Percentiles rank a stretch among this genome's conserved stretches.
These are phyloP conservation scores for Fusarium solani-melongenae DNA, from an alignment of 2,329 filamentous ascomycete species.

Conservation along the genomic window DNA sequence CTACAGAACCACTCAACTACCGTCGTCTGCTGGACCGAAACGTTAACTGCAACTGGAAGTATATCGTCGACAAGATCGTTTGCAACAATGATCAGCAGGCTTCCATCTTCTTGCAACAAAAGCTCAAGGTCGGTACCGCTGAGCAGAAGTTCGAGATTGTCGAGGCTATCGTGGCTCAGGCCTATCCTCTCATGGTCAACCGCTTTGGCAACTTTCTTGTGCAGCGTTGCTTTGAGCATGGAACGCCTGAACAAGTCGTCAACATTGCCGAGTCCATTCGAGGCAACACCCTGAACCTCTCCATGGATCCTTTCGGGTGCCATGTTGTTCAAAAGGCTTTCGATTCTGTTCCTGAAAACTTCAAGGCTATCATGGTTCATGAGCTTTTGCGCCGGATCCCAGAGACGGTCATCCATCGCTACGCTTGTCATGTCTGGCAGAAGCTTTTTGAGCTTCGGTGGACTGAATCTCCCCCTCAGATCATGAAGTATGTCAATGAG, in stretches of 20 bases:
- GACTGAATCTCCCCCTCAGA: slow-evolving; percentile 93
- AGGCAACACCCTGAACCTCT: slow-evolving; percentile 91
- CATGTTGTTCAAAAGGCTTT: slow-evolving; percentile 99
- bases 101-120: slow-evolving; percentile 98
- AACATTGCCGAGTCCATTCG: slow-evolving; percentile 95
- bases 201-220: slow-evolving; percentile 98
- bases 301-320: slow-evolving; percentile 98
- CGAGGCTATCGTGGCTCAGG: slow-evolving; percentile 93
- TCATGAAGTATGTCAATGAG: slow-evolving; percentile 99
- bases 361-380: slow-evolving; percentile 99
- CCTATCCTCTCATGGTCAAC: slow-evolving; percentile 97
- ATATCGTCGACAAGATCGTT: slow-evolving; percentile 99
- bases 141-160: slow-evolving; percentile 99
- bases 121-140: slow-evolving; percentile 93
- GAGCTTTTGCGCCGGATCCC: slow-evolving; percentile 94
- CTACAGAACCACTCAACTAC: slow-evolving; percentile 94
- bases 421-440: slow-evolving; percentile 99
- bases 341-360: slow-evolving; percentile 95
- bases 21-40: slow-evolving; percentile 94
- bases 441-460: slow-evolving; percentile 98
- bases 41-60: slow-evolving; percentile 98
- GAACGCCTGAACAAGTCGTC: slow-evolving; percentile 92
- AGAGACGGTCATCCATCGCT: slow-evolving; percentile 97
- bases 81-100: slow-evolving; percentile 99
- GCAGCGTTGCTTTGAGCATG: slow-evolving; percentile 98